phyloP scores from a whole-genome alignment of 352 stramenopile species.

The Phytophthora citrophthora region DNA sequence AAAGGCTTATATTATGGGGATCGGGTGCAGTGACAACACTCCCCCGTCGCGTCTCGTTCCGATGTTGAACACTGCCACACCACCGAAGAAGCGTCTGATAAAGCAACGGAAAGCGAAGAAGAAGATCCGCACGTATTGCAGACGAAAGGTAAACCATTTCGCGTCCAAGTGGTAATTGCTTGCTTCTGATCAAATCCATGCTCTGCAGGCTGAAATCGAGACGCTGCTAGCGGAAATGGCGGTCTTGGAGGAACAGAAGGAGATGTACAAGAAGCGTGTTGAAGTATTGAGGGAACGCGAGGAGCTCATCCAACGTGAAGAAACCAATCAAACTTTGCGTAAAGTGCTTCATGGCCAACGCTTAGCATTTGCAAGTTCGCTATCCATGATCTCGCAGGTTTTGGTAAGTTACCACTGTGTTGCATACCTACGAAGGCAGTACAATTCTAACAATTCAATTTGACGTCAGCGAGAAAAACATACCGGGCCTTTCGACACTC shows the following conservation, averaged over 20 bases:
- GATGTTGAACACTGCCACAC: background rate
- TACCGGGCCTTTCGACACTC: conserved; percentile 28
- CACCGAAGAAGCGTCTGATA: conserved; percentile 5
- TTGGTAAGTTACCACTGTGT: conserved; percentile 13
- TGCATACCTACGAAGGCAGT: too few relatives aligned
- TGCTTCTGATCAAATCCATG: too few relatives aligned
- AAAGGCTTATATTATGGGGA: background rate
- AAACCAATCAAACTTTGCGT: conserved; percentile 21
- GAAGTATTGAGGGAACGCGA: conserved; percentile 14
- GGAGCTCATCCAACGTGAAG: conserved; percentile 19
- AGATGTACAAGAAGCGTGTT: conserved; percentile 6
- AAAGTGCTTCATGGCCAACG: conserved; percentile 27
- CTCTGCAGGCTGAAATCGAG: conserved; percentile 27
- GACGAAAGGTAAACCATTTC: conserved; percentile 20
- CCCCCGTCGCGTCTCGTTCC: background rate
- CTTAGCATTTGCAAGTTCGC: conserved; percentile 26
- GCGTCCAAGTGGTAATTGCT: too few relatives aligned
- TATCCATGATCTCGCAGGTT: conserved; percentile 29
- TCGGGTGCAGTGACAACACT: background rate
- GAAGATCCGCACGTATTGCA: conserved; percentile 31
- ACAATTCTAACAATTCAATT: background rate
- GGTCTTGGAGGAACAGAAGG: conserved; percentile 18
- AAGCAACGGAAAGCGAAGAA: conserved; percentile 19
- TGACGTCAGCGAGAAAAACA: conserved; percentile 23
- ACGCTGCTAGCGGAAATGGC: conserved; percentile 22